Base-by-base conservation (phyloP, 2,329 filamentous ascomycete genomes). In the Colletotrichum salicis region DNA sequence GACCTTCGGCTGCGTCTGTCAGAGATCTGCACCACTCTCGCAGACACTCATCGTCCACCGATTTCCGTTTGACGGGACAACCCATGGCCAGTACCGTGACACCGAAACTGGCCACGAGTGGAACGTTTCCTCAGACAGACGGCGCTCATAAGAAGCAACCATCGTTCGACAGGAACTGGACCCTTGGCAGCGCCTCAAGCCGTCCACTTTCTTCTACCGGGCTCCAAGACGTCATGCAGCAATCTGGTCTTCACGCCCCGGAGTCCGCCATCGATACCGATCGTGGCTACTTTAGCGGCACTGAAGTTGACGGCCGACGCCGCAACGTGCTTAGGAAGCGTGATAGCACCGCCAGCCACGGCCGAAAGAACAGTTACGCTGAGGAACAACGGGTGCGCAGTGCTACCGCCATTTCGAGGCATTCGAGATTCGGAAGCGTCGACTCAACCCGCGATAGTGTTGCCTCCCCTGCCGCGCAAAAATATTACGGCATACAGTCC, bases 261-360 rank as follows among this genome's bases (percentile, higher is more conserved):
- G 87, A 89, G 71, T 85, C 85, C 10, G 83, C 84, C 19, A 81
- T 85, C 29, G 93, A 97, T 72, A 81, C 94, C 19, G 96, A 98
- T 77, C 90, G 94, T 45, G 96, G 95, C 29, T 98, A 98, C 81
- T 97, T 98, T 79, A 98, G 96, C 8, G 94, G 95, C 3, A 93
- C 93, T 19, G 96, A 98, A 77, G 86, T 91, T 12, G 95, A 98
- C 74, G 89, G 89, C 55, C 90, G 92, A 70, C 91, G 89, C 76
- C 89, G 93, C 57, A 97, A 94, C 78, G 86, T 96, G 58, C 85
- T 98, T 74, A 94, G 94, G 81, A 97, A 96, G 83, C 91, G 93
- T 69, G 89, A 91, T 71, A 91, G 89, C 73, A 82, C 70, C 59
- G 84, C 82, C 33, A 70, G 70, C 22, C 90, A 94, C 80, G 91